phyloP scores from a whole-genome alignment of 2,329 filamentous ascomycete genomes.

The Penicillium sp. region DNA sequence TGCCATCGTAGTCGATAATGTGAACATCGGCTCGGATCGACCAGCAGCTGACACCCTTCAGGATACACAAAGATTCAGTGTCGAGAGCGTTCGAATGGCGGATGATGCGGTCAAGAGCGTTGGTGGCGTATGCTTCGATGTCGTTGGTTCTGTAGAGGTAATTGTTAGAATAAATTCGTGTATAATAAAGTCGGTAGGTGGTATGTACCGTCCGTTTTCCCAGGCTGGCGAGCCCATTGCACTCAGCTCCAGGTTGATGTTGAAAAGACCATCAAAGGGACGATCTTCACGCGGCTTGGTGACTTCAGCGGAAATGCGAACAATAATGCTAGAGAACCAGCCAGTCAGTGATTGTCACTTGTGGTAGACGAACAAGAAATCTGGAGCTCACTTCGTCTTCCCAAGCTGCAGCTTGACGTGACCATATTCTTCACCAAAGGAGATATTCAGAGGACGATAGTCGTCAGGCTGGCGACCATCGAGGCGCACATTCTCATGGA shows the following conservation, averaged over 20 bases:
- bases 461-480: constrained; percentile 81
- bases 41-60: constrained; percentile 89
- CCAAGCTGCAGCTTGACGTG: constrained; percentile 82
- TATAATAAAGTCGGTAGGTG: background rate
- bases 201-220: constrained; percentile 69
- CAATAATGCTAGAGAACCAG: constrained; percentile 63
- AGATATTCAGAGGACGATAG: constrained; percentile 72
- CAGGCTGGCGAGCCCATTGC: constrained; percentile 90
- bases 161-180: constrained; percentile 2
- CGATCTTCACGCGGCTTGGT: constrained; percentile 81
- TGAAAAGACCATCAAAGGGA: constrained; percentile 93
- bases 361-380: background rate
- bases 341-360: constrained; percentile 15
- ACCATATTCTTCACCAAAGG: constrained; percentile 88
- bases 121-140: constrained; percentile 78
- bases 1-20: constrained; percentile 86
- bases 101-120: constrained; percentile 89
- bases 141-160: constrained; percentile 63
- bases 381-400: constrained; percentile 72
- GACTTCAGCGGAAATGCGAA: constrained; percentile 83
- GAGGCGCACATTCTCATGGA: constrained; percentile 75
- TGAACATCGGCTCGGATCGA: constrained; percentile 88
- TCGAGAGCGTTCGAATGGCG: constrained; percentile 89
- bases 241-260: constrained; percentile 83
- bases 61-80: constrained; percentile 90